Evolutionary conservation across 768 basidiomycete species (phyloP).

Genomic region (Tremella fuciformis): DNA sequence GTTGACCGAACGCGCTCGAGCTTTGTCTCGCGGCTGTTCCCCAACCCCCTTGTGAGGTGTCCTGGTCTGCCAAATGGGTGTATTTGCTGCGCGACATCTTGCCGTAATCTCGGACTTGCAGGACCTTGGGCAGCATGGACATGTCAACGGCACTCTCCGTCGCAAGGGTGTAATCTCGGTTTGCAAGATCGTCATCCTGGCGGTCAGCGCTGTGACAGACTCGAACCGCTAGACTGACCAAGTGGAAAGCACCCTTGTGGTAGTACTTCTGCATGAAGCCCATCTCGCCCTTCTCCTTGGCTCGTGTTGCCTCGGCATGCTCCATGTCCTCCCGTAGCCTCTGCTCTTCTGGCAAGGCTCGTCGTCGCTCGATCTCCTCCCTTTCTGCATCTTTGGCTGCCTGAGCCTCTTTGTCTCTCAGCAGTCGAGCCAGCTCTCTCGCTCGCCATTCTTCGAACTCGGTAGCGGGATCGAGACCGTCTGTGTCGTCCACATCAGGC

Average conservation of each 20-base stretch:
- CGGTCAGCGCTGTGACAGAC: slow-evolving; percentile 4
- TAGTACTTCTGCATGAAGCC: slow-evolving; percentile 97
- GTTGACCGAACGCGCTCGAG: slow-evolving; percentile 21
- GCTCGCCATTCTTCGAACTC: slow-evolving; percentile 97
- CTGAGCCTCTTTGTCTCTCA: slow-evolving; percentile 88
- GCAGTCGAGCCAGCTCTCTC: slow-evolving; percentile 87
- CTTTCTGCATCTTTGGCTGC: slow-evolving; percentile 75
- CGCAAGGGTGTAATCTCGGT: slow-evolving; percentile 79
- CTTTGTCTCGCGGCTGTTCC: slow-evolving; percentile 31
- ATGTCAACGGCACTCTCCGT: slow-evolving; percentile 86
- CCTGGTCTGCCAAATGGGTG: slow-evolving; percentile 91
- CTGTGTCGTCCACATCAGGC: slow-evolving; percentile 91
- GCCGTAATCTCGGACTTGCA: slow-evolving; percentile 90
- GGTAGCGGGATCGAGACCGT: slow-evolving; percentile 78
- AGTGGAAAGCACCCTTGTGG: slow-evolving; percentile 99
- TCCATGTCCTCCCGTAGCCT: slow-evolving; percentile 88
- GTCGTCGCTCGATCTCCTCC: slow-evolving; percentile 84
- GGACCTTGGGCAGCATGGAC: slow-evolving; percentile 82
- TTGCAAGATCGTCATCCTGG: slow-evolving; percentile 84
- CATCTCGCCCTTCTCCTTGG: slow-evolving; percentile 76
- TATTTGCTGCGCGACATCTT: slow-evolving; percentile 73
- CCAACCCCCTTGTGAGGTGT: slow-evolving; percentile 64
- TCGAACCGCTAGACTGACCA: slow-evolving; percentile 57
- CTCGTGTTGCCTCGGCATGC: slow-evolving; percentile 73
- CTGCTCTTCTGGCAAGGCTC: slow-evolving; percentile 90